Base-by-base conservation (phyloP, 2,329 filamentous ascomycete genomes). In the Ophiostoma pallidulum region DNA sequence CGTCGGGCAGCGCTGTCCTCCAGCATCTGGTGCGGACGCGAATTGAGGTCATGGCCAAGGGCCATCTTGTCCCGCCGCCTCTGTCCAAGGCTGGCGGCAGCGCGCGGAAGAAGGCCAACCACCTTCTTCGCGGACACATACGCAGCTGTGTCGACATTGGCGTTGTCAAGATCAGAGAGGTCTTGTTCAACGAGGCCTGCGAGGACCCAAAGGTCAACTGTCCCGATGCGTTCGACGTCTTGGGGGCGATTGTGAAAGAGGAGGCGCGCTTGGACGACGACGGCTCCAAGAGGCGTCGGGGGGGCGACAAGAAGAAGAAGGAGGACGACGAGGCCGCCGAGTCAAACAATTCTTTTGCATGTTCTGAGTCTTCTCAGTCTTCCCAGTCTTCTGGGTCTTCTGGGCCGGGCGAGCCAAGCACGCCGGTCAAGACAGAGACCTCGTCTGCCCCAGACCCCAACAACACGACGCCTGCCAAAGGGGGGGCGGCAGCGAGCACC, bases 1-100 rank as follows among this genome's bases (percentile, higher is more conserved):
- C 66, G 0, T 66, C 66, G 1, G 65, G 62, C 3, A 58, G 60
- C 16, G 66, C 68, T 4, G 48, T 71, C 4, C 42, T 53, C 2
- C 69, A 72, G 57, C 61, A 65, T 26, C 45, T 70, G 4, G 51
- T 51, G 14, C 64, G 67, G 1, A 49, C 68, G 4, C 63, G 69
- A 4, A 51, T 52, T 2, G 56, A 59, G 2, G 52, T 69, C 12
- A 43, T 66, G 14, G 58, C 60, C 7, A 63, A 69, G 49, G 69
- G 69, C n/a, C 64, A 69, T 41, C 45, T 68, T 6, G 64, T 72
- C 1, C 68, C 69, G 1, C 69, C 69, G 3, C 33, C 57, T 2
- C 45, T 55, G 7, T 58, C 58, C 22, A 65, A 62, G 47, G 50
- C 57, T 0, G 56, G 58, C 3, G n/a, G n/a, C n/a, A n/a, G n/a